Percentiles rank a stretch among this genome's conserved stretches.
Evolutionary conservation across 1,139 yeast species (phyloP).

Genomic region (Pichia sp.): DNA sequence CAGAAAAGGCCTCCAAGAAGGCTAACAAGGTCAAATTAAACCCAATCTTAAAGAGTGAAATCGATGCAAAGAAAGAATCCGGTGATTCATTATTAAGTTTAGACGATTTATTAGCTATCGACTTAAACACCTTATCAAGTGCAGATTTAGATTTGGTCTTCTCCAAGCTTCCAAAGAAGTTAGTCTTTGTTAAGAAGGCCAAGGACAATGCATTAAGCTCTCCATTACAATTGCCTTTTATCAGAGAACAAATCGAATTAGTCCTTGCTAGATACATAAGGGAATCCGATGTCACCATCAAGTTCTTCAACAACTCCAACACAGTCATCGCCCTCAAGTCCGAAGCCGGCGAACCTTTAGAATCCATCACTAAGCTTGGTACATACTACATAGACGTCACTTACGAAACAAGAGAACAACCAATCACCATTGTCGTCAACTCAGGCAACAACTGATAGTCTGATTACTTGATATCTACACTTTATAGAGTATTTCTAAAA

Average conservation of each 20-base stretch:
- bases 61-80: conserved; percentile 3
- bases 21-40: conserved; percentile 14
- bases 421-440: conserved; percentile 23
- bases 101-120: conserved; percentile 28
- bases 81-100: conserved; percentile 20
- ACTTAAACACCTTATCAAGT: conserved; percentile 23
- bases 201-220: conserved; percentile 18
- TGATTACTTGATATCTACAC: background rate
- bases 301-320: conserved; percentile 17
- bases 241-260: conserved; percentile 15
- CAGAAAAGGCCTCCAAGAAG: conserved; percentile 10
- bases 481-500: background rate
- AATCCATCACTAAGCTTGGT: conserved; percentile 22
- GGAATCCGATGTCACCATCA: conserved; percentile 17
- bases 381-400: conserved; percentile 21
- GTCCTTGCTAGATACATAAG: conserved; percentile 20
- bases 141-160: conserved; percentile 21
- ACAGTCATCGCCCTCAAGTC: conserved; percentile 14
- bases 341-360: conserved; percentile 14
- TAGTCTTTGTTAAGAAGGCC: conserved; percentile 25
- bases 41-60: conserved; percentile 16
- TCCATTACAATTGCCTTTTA: conserved; percentile 15
- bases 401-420: conserved; percentile 20
- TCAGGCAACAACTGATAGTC: conserved; percentile 8
- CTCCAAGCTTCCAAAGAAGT: conserved; percentile 26